These are phyloP conservation scores for Fraxinus cuspidata DNA, from an alignment of 257 asterid species.

Conservation along the genomic window DNA sequence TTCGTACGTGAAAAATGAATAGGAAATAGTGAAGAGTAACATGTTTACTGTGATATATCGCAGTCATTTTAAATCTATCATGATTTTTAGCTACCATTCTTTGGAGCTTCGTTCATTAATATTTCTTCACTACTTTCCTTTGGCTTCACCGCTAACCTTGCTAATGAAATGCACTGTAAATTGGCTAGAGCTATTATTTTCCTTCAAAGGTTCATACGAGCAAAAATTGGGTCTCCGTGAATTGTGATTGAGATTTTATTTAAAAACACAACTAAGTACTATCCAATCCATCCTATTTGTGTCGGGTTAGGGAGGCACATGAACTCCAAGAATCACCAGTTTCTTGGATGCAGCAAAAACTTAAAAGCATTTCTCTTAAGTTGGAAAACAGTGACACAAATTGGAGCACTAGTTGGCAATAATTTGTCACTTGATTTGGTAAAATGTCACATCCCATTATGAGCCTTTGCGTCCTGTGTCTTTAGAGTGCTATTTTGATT, in stretches of 20 bases:
- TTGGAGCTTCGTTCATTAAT: too few relatives aligned
- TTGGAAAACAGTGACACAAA: neutral
- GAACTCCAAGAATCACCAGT: neutral
- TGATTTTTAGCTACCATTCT: too few relatives aligned
- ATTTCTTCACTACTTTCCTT: too few relatives aligned
- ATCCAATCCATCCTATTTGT: too few relatives aligned
- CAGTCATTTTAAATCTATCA: too few relatives aligned
- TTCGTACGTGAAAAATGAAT: neutral
- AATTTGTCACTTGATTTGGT: neutral
- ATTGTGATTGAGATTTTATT: too few relatives aligned
- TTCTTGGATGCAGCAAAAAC: neutral
- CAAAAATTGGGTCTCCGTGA: neutral
- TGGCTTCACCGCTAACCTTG: too few relatives aligned
- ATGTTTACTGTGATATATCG: neutral
- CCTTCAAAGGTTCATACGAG: neutral
- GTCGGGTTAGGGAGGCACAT: neutral
- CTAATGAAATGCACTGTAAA: neutral
- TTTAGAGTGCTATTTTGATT: too few relatives aligned
- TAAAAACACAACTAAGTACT: too few relatives aligned
- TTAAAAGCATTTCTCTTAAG: neutral
- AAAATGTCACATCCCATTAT: neutral
- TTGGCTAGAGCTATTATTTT: neutral
- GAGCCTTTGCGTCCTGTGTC: neutral
- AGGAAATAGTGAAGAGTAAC: neutral
- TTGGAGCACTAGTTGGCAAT: neutral